A percentile compares a stretch with the other conserved stretches of the same genome.
These are phyloP conservation scores for Trichoderma erinaceum DNA, from an alignment of 495 filamentous ascomycete species.

Conservation along the genomic window DNA sequence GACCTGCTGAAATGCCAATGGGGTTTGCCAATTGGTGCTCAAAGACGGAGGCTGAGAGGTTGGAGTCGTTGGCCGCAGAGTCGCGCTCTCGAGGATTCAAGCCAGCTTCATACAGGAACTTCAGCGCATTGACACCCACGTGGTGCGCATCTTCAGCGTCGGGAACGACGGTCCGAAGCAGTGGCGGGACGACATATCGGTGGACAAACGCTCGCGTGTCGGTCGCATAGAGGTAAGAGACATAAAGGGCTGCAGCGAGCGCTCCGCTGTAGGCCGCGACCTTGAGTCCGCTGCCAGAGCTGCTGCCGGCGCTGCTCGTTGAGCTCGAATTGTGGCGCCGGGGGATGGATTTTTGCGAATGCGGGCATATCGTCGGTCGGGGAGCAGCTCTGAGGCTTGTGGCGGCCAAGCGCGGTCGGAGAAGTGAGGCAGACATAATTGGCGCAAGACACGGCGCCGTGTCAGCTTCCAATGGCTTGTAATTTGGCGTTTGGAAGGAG, in stretches of 20 bases:
- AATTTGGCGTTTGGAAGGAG: neutral
- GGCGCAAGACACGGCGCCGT: constrained; percentile 11
- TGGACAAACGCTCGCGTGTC: constrained; percentile 87
- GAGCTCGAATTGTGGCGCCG: constrained; percentile 35
- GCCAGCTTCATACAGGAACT: constrained; percentile 58
- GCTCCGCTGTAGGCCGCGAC: constrained; percentile 52
- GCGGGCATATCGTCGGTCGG: constrained; percentile 9
- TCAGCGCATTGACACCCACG: constrained; percentile 60
- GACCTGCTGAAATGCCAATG: constrained; percentile 83
- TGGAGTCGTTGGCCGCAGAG: constrained; percentile 18
- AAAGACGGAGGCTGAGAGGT: constrained; percentile 57
- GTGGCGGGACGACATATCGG: constrained; percentile 68
- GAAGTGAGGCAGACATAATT: constrained; percentile 13
- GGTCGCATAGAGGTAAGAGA: constrained; percentile 70
- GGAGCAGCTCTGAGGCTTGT: neutral
- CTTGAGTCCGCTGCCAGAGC: constrained; percentile 33
- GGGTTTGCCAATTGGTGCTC: constrained; percentile 74
- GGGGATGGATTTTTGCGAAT: constrained; percentile 1
- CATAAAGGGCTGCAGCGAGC: constrained; percentile 31
- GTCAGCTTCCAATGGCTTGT: constrained; percentile 5
- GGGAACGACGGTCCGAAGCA: constrained; percentile 61
- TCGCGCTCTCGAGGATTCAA: constrained; percentile 72
- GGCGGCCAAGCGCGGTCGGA: constrained; percentile 7
- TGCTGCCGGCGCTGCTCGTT: constrained; percentile 24
- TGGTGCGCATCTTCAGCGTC: constrained; percentile 93